Conservation (phyloP, 2,329 filamentous ascomycete genomes). For the Epichloe amarillans region DNA sequence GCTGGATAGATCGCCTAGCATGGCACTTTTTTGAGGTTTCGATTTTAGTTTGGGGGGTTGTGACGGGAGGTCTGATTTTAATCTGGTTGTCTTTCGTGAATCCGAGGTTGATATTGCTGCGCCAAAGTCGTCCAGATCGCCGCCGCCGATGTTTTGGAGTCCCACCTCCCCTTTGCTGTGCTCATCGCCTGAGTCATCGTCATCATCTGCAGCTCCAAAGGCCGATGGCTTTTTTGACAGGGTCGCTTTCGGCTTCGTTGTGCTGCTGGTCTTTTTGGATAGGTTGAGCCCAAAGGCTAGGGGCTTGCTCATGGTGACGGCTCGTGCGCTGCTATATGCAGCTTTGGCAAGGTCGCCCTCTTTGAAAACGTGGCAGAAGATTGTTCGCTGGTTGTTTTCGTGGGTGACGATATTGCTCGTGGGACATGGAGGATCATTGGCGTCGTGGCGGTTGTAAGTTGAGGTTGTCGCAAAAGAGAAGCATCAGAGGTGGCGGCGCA, state of each 20-base stretch:
- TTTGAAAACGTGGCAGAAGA: not conserved
- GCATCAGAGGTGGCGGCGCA: not conserved
- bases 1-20: constrained; percentile 55
- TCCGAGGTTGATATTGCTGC: constrained; percentile 11
- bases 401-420: not conserved
- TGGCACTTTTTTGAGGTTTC: constrained; percentile 27
- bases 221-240: constrained; percentile 36
- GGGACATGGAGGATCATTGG: too few species aligned
- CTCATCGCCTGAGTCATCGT: constrained; percentile 42
- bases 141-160: constrained; percentile 50
- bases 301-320: constrained; percentile 34
- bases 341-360: not conserved
- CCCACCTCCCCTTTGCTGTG: constrained; percentile 21
- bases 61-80: constrained; percentile 19
- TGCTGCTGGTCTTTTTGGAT: constrained; percentile 39
- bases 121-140: constrained; percentile 41
- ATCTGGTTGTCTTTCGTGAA: constrained; percentile 21
- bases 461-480: not conserved
- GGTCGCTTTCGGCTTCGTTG: constrained; percentile 33
- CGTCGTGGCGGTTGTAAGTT: not conserved
- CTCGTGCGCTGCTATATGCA: not conserved
- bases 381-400: not conserved
- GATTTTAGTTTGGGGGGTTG: constrained; percentile 31
- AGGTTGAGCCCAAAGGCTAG: constrained; percentile 45
- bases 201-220: constrained; percentile 44